Conservation (phyloP, 108 stramenopile species). For the Discostella stelligeroides region DNA sequence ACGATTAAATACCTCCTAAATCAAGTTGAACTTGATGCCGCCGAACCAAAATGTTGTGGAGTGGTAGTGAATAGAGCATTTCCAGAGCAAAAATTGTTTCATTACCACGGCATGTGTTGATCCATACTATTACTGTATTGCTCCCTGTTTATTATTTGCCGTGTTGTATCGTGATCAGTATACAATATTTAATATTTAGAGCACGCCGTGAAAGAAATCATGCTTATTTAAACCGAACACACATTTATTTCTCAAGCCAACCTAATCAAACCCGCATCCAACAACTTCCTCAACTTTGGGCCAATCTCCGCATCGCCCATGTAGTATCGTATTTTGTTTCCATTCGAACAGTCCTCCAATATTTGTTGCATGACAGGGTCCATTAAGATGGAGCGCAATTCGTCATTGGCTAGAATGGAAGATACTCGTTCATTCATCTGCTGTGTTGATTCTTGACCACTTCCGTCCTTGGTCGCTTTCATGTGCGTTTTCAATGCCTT, state of each 20-base stretch:
- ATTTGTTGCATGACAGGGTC: slow-evolving; percentile 52
- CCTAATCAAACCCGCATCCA: slow-evolving; percentile 48
- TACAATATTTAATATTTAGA: neutral
- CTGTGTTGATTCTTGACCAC: neutral
- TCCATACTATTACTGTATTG: neutral
- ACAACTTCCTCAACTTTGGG: slow-evolving; percentile 47
- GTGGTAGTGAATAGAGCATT: neutral
- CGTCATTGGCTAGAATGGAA: slow-evolving; percentile 41
- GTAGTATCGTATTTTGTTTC: slow-evolving; percentile 34
- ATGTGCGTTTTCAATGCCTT: slow-evolving; percentile 33
- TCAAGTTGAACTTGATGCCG: neutral
- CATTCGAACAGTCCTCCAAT: slow-evolving; percentile 50
- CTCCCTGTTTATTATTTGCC: neutral
- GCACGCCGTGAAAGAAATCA: neutral
- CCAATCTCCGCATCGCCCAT: slow-evolving; percentile 48
- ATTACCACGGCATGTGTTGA: neutral
- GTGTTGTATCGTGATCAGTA: too few relatives aligned
- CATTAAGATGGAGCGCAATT: slow-evolving; percentile 48
- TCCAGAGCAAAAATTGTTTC: slow-evolving; percentile 2
- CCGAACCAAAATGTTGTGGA: neutral
- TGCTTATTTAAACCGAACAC: too few relatives aligned
- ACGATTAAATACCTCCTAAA: neutral
- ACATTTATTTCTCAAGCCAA: slow-evolving; percentile 28
- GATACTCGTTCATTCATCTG: slow-evolving; percentile 30
- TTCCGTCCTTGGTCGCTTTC: neutral